Evolutionary conservation across 768 basidiomycete species (phyloP).

Genomic region (Dioszegia hungarica): DNA sequence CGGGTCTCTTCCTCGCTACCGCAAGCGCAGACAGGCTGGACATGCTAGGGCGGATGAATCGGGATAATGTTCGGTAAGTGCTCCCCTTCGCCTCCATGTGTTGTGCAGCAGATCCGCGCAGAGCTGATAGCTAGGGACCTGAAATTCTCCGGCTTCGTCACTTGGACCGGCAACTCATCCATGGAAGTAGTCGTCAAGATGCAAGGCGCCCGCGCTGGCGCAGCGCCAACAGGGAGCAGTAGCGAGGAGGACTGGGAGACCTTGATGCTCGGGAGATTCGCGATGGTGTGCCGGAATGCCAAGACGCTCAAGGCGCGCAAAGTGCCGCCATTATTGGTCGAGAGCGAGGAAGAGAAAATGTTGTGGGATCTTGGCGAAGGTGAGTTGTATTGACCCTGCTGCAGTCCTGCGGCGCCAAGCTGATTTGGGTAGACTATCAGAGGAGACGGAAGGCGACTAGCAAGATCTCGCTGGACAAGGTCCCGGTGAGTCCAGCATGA

Average conservation of each 20-base stretch:
- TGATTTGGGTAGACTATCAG: slow-evolving; percentile 55
- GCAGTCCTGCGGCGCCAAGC: slow-evolving; percentile 25
- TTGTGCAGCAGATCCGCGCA: neutral
- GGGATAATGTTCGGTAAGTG: slow-evolving; percentile 41
- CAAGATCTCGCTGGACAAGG: slow-evolving; percentile 61
- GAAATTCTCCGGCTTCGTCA: slow-evolving; percentile 71
- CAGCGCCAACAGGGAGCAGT: slow-evolving; percentile 47
- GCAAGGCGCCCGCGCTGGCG: slow-evolving; percentile 55
- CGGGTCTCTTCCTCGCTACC: slow-evolving; percentile 76
- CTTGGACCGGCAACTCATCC: slow-evolving; percentile 68
- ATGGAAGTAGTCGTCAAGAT: slow-evolving; percentile 85
- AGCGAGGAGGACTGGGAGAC: slow-evolving; percentile 56
- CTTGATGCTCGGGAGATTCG: slow-evolving; percentile 63
- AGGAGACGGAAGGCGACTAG: slow-evolving; percentile 57
- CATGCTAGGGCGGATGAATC: slow-evolving; percentile 41
- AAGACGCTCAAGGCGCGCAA: slow-evolving; percentile 60
- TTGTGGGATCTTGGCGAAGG: slow-evolving; percentile 67
- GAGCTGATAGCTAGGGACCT: slow-evolving; percentile 53
- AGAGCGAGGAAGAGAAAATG: slow-evolving; percentile 61
- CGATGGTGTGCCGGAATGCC: slow-evolving; percentile 78
- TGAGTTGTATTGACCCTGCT: slow-evolving; percentile 3
- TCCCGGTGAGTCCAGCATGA: slow-evolving; percentile 52
- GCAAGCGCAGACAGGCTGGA: slow-evolving; percentile 67
- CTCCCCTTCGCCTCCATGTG: no score
- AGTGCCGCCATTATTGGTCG: slow-evolving; percentile 62